These are phyloP conservation scores for Backusella westeae DNA, from an alignment of 192 early-diverging fungal species.

Conservation along the genomic window DNA sequence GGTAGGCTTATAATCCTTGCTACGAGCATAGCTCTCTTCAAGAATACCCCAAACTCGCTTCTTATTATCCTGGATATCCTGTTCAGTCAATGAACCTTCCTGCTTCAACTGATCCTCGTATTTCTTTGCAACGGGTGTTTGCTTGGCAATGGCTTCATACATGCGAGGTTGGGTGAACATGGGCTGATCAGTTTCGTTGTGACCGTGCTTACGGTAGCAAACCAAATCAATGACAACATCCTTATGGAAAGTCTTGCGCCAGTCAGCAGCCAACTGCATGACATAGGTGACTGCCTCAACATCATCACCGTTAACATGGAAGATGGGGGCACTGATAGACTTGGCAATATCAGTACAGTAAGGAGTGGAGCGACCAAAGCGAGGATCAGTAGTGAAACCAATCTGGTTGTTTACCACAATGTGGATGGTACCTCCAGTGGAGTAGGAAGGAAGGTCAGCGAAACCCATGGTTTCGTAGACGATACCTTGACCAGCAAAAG, in stretches of 20 bases:
- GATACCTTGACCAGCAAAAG: conserved; percentile 96
- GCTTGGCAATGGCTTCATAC: conserved; percentile 88
- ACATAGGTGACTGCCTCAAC: conserved; percentile 95
- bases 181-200: conserved; percentile 99
- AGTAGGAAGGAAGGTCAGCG: conserved; percentile 91
- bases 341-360: conserved; percentile 99
- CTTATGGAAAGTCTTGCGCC: conserved; percentile 93
- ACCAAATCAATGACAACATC: conserved; percentile 97
- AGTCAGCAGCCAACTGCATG: conserved; percentile 93
- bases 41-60: conserved; percentile 89
- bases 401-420: conserved; percentile 99
- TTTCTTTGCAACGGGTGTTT: conserved; percentile 79
- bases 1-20: conserved; percentile 86
- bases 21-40: conserved; percentile 88
- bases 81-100: conserved; percentile 83
- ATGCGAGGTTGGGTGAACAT: conserved; percentile 98
- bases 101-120: conserved; percentile 81
- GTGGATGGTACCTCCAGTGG: conserved; percentile 98
- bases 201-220: conserved; percentile 96
- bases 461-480: conserved; percentile 99
- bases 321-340: conserved; percentile 92
- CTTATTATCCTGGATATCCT: conserved; percentile 87
- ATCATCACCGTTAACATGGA: conserved; percentile 99
- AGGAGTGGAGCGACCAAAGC: conserved; percentile 92
- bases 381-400: conserved; percentile 98